Base-by-base conservation (phyloP, 2,329 filamentous ascomycete genomes). In the Magnaporthiopsis rhizophila region DNA sequence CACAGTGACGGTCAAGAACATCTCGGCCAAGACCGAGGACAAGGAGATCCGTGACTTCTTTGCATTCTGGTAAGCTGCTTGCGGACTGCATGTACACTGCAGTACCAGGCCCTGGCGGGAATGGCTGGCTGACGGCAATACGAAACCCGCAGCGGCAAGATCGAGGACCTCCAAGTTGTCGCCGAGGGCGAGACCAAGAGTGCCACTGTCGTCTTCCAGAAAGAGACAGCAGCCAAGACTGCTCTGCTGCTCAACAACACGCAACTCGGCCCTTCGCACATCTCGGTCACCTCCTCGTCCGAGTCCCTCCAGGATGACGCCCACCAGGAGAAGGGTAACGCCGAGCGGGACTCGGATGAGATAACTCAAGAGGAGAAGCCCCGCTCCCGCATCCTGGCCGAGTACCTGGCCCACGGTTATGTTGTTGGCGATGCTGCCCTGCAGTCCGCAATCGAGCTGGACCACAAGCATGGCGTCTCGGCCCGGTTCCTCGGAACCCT, bases 311-410 rank as follows among this genome's bases (percentile, higher is more conserved):
- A 85, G 62, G 82, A 84, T 61, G 86, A 89, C 68, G 79, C 81
- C 64, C 79, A 85, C 61, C 80, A 82, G 66, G 76, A 79, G 50
- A 21, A 59, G 62, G n/a, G 82, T 65, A 83, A 83, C 69, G 77
- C 78, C 65, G 84, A 88, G 66, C 81, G 81, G 66, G 82, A 86
- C 74, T 79, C 78, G 62, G 83, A 92, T 71, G 86, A 92, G 70
- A 88, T 98, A 71, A 87, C 89, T 18, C 95, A 99, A 75, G 95
- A 99, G 78, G 92, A 98, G 82, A 99, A 99, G 84, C 95, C 95
- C 21, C 90, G 93, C 72, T 87, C 90, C 57, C 91, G 95, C 71
- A 97, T 99, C 76, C 78, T 97, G 62, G 95, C 95, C 69, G 95
- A 99, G 80, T 97, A 98, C 78, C 89, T 99, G 45, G 93, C 95